Percentiles rank a stretch among this genome's conserved stretches.
Evolutionary conservation across 2,329 filamentous ascomycete genomes (phyloP).

Genomic region (Fusarium neocosmosporiellum): DNA sequence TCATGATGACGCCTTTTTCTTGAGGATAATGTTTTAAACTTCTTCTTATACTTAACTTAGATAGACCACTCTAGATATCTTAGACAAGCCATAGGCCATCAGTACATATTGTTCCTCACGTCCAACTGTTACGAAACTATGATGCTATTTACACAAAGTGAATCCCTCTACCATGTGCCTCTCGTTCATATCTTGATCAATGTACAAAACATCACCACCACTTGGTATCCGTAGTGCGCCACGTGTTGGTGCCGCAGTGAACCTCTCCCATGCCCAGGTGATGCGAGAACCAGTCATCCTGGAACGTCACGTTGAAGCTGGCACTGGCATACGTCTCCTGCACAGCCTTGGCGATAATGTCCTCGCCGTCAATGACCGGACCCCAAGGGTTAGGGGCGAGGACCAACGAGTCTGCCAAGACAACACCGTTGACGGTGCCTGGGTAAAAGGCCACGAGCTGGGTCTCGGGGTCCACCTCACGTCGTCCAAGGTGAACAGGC

Average conservation of each 20-base stretch:
- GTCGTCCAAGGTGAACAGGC: background rate
- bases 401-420: conserved; percentile 21
- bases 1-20: background rate
- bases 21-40: background rate
- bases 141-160: background rate
- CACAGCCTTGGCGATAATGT: conserved; percentile 40
- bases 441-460: conserved; percentile 24
- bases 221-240: conserved; percentile 2
- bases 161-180: background rate
- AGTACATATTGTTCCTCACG: background rate
- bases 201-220: conserved; percentile 9
- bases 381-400: conserved; percentile 43
- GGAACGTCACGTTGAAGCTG: conserved; percentile 34
- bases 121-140: background rate
- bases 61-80: background rate
- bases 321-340: conserved; percentile 35
- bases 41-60: background rate
- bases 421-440: conserved; percentile 35
- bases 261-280: conserved; percentile 40
- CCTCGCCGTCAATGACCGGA: conserved; percentile 39
- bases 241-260: conserved; percentile 38
- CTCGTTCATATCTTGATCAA: background rate
- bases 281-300: conserved; percentile 46
- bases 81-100: background rate
- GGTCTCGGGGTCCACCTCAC: background rate